These are phyloP conservation scores for Oryza officinalis DNA, from an alignment of 176 grass and related monocot species.

Conservation along the genomic window DNA sequence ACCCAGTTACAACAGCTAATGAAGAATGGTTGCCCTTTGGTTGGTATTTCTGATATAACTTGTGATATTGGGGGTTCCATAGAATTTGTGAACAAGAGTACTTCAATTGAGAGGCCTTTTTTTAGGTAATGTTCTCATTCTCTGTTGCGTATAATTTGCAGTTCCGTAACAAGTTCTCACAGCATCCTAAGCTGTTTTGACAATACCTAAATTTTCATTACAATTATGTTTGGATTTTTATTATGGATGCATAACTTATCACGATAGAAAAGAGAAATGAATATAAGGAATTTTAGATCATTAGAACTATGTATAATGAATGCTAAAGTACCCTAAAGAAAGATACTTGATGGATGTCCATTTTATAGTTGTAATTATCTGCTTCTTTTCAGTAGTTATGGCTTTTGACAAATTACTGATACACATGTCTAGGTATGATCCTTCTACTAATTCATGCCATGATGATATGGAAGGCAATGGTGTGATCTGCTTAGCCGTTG, in stretches of 20 bases:
- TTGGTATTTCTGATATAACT: constrained; percentile 92
- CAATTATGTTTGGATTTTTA: constrained; percentile 12
- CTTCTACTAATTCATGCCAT: constrained; percentile 74
- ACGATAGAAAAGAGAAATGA: no score
- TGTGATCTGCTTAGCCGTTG: constrained; percentile 86
- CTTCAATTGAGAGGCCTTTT: constrained; percentile 93
- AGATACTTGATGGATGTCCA: constrained; percentile 10
- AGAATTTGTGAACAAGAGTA: constrained; percentile 84
- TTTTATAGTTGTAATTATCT: not conserved
- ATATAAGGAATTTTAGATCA: not conserved
- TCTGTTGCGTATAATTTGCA: constrained; percentile 21
- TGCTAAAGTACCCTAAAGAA: not conserved
- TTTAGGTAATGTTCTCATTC: constrained; percentile 60
- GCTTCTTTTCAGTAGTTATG: not conserved
- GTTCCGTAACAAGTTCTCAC: not conserved
- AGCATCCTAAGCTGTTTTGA: constrained; percentile 1
- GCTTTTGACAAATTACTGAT: constrained; percentile 30
- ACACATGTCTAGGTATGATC: constrained; percentile 61
- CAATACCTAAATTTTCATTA: not conserved
- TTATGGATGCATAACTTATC: constrained; percentile 2
- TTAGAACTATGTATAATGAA: not conserved
- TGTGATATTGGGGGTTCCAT: constrained; percentile 94
- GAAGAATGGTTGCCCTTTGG: constrained; percentile 61
- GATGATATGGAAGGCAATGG: constrained; percentile 78
- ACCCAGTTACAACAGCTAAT: constrained; percentile 72